Base-by-base conservation (phyloP, 306 rosid species). In the Dryas alaskensis region DNA sequence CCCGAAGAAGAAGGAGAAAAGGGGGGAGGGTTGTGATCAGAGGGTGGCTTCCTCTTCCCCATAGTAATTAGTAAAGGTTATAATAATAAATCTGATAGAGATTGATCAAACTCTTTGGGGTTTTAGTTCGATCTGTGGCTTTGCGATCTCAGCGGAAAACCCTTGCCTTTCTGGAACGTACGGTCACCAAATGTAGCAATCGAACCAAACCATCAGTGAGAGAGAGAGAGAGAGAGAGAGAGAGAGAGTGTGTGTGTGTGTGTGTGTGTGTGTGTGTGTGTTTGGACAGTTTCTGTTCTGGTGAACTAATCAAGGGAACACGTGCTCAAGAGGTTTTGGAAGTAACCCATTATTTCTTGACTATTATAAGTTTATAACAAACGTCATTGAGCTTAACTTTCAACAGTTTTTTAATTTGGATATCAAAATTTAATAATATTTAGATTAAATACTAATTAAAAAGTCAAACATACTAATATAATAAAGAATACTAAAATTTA, bases 41-140 rank as follows among this genome's bases (percentile, higher is more conserved):
- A 84, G 69, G 70, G 74, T 62, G 84, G 89, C 83, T 90, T 92
- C 61, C 84, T 78, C 82, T 87, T 90, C 45, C 88, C 88, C 93
- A 86, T 87, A 2, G 78, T n/a, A 69, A 51, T 40, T 14, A 73
- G 40, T 49, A 54, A 66, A 8, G 40, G 25, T 10, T 39, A 31
- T 31, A 31, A 31, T 1, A 17, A 7, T 54, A 27, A 54, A 54
- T 54, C 60, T n/a, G 51, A 52, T 37, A 14, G 45, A 4, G 63
- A 10, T 39, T 52, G 60, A 16, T 72, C 31, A 62, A 62, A 66
- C 3, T 67, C 10, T 31, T 27, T 16, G 62, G 50, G 74, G 65
- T 43, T 76, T 60, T 14, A 51, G 70, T 50, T 51, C 39, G 83
- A 80, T 79, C 70, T 76, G 83, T 82, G 87, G 90, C 78, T 83